Conservation (phyloP, 495 filamentous ascomycete species). For the Parachaetomium inaequale region DNA sequence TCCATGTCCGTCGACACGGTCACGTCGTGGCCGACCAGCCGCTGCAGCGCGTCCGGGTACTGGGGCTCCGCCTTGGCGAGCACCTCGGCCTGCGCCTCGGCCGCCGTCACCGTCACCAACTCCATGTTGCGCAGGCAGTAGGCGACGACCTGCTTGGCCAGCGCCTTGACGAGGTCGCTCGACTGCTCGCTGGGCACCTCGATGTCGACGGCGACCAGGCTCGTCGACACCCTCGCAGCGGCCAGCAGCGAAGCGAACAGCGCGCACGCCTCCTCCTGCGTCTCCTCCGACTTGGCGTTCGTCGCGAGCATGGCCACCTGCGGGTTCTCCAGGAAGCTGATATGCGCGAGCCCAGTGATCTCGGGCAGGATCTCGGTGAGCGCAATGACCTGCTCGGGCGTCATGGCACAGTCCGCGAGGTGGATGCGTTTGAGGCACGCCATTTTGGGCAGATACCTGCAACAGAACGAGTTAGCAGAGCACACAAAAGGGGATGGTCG, state of each 20-base stretch:
- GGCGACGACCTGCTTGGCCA: slow-evolving; percentile 89
- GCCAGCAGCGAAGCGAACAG: slow-evolving; percentile 89
- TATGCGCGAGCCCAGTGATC: slow-evolving; percentile 72
- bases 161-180: slow-evolving; percentile 83
- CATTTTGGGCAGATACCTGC: slow-evolving; percentile 77
- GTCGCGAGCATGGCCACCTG: slow-evolving; percentile 60
- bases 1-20: slow-evolving; percentile 51
- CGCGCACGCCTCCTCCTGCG: slow-evolving; percentile 88
- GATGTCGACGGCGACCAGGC: slow-evolving; percentile 86
- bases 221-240: slow-evolving; percentile 76
- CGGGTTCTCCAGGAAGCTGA: slow-evolving; percentile 84
- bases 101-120: slow-evolving; percentile 13
- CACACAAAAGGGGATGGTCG: background rate
- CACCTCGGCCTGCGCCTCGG: slow-evolving; percentile 26
- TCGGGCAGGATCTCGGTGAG: slow-evolving; percentile 88
- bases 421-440: slow-evolving; percentile 79
- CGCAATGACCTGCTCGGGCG: slow-evolving; percentile 81
- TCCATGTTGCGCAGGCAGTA: slow-evolving; percentile 93
- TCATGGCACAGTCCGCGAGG: slow-evolving; percentile 80
- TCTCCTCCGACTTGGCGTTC: slow-evolving; percentile 62
- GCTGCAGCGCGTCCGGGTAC: slow-evolving; percentile 53
- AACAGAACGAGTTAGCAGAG: slow-evolving; percentile 17
- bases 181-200: slow-evolving; percentile 75
- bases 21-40: slow-evolving; percentile 62
- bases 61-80: slow-evolving; percentile 40